Evolutionary conservation across 208 protist genomes (phyloP), one percentile per base, ranked within the genome.

Genomic region (Leishmania arabica): DNA sequence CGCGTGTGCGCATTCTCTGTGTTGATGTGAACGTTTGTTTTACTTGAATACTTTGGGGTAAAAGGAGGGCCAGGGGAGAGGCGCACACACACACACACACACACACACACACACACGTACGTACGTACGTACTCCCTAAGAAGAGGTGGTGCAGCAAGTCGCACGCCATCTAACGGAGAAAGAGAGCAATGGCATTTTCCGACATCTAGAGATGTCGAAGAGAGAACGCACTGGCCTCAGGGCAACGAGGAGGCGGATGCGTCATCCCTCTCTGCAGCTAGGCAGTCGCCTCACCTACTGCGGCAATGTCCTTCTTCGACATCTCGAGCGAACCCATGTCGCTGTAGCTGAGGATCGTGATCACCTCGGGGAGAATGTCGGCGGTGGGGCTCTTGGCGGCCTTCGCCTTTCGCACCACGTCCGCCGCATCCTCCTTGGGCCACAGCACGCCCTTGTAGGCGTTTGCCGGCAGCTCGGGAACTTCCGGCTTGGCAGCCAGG

Each of bases 351-450:
- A 96, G 75, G 8, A 72, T 72, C 13, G 76, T 78, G 27, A 69
- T 83, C 60, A 83, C 86, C 37, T 79, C 75, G 49, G 71, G 74
- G 2, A 81, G 71, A 65, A 93, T 84, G 9, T 66, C 78, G 19
- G 78, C 79, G 68, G 86, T 83, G 49, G 72, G 34, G 62, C 75
- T 84, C 37, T 79, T 79, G 37, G 86, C 51, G 13, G 72, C 56
- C 82, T 91, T 93, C 15, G 84, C 78, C 77, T 79, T 80, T 58
- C 85, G 83, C 62, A 56, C 80, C 47, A 96, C 80, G 27, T 93
- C 91, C 11, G 78, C 79, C 34, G 84, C 31, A 31, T 93, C 87
- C 24, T 96, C 92, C 82, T 96, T 96, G 5, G 85, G 78, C 90
- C 91, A 93, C 65, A 96, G 13, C 40, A 96, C 81, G 37, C 89